Conservation (phyloP, 1,139 yeast genomes). For the Kluyveromyces marxianus region DNA sequence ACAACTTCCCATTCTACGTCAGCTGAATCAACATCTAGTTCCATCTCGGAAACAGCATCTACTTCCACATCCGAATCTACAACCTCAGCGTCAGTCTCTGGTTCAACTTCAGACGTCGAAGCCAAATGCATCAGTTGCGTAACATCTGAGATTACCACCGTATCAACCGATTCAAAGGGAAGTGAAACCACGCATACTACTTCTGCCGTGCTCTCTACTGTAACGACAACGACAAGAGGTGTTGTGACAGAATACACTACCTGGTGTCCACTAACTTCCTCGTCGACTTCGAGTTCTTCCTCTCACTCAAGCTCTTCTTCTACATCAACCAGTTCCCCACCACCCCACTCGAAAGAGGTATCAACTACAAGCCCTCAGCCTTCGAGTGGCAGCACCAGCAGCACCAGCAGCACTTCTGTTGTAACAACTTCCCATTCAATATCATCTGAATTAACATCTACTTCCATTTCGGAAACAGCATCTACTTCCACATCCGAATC, state of each 20-base stretch:
- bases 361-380: not conserved
- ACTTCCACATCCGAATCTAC: not conserved
- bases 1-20: too few relatives aligned
- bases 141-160: not conserved
- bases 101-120: not conserved
- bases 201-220: slow-evolving; percentile 33
- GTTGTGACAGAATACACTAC: slow-evolving; percentile 31
- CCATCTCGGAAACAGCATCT: too few relatives aligned
- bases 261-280: slow-evolving; percentile 30
- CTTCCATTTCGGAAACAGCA: not conserved
- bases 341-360: too few relatives aligned
- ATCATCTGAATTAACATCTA: not conserved
- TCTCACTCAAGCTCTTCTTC: not conserved
- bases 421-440: not conserved
- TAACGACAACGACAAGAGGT: slow-evolving; percentile 24
- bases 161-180: not conserved
- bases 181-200: slow-evolving; percentile 10
- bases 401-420: too few relatives aligned
- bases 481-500: not conserved
- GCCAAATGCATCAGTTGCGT: not conserved
- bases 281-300: not conserved
- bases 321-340: not conserved
- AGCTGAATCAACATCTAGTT: too few relatives aligned
- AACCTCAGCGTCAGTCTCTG: not conserved
- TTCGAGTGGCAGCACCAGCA: too few relatives aligned